Evolutionary conservation across 306 rosid genomes (phyloP), one percentile per base, ranked within the genome.

Genomic region (Trifolium fragiferum): DNA sequence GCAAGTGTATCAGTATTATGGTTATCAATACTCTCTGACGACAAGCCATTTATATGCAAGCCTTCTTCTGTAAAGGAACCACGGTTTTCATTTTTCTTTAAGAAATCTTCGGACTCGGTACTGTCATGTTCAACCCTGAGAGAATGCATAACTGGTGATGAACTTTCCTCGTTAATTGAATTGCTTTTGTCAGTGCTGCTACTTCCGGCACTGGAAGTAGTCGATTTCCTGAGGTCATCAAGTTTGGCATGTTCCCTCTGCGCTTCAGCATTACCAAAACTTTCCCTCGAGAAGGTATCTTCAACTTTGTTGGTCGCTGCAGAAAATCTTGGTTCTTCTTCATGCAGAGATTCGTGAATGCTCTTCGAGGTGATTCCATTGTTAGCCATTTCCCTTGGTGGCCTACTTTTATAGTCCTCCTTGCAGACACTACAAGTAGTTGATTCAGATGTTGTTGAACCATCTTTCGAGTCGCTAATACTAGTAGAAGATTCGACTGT

Each of bases 401-500:
- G 76, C 59, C 78, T 70, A 44, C 53, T 61, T 70, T 58, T 80
- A 25, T 55, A 67, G 35, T 87, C 90, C 2, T 88, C 92, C 79
- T 83, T 84, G 84, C 83, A 84, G 58, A 76, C 86, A 83, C 83
- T 86, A 73, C 86, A 75, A 81, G 72, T 71, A 19, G 89, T 81
- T 64, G 87, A 78, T 66, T 82, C 93, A 13, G 93, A 89, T 75
- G 90, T 86, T 16, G 86, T 82, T 50, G 80, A 89, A 14, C 82
- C 91, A 13, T 86, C 97, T 82, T 85, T 84, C 30, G 86, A 87
- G 46, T 83, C 84, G 79, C 87, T 85, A n/a, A 81, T 80, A 21
- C 82, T 85, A 76, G 80, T 71, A 60, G 89, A 87, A 70, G 70
- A 61, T 73, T 90, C 96, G 14, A 73, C 46, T 4, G 76, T 46